phyloP scores from a whole-genome alignment of 2,329 filamentous ascomycete genomes.

The Aureobasidium leucospermi region DNA sequence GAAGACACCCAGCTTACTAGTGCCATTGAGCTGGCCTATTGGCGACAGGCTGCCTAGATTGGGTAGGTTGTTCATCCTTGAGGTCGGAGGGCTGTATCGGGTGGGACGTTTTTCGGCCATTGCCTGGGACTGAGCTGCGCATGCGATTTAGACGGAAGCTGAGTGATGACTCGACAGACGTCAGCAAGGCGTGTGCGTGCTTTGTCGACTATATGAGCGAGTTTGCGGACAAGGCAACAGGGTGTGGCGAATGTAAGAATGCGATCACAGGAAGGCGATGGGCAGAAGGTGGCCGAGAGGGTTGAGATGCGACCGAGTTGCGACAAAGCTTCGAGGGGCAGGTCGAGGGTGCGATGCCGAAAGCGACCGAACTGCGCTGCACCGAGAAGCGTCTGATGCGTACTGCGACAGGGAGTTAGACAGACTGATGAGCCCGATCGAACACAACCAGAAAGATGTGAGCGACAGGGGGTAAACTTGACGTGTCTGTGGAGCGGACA shows the following conservation, averaged over 20 bases:
- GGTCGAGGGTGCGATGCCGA: slow-evolving; percentile 1
- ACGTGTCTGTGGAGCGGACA: not conserved
- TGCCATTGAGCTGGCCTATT: not conserved
- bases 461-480: not conserved
- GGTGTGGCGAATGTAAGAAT: not conserved
- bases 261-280: not conserved
- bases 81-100: slow-evolving; percentile 5
- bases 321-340: slow-evolving; percentile 7
- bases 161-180: not conserved
- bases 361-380: slow-evolving; percentile 4
- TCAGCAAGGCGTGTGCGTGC: not conserved
- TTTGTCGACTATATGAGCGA: not conserved
- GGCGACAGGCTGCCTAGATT: not conserved
- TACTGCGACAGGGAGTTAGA: not conserved
- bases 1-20: slow-evolving; percentile 15
- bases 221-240: not conserved
- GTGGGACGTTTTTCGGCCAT: slow-evolving; percentile 7
- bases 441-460: not conserved
- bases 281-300: not conserved
- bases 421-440: not conserved
- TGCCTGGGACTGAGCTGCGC: not conserved
- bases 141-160: not conserved
- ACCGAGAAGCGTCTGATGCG: not conserved
- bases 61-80: not conserved
- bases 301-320: not conserved